Evolutionary conservation across 176 grass and related monocot genomes (phyloP), one percentile per base, ranked within the genome.

Genomic region (Coix lacrymajobi): DNA sequence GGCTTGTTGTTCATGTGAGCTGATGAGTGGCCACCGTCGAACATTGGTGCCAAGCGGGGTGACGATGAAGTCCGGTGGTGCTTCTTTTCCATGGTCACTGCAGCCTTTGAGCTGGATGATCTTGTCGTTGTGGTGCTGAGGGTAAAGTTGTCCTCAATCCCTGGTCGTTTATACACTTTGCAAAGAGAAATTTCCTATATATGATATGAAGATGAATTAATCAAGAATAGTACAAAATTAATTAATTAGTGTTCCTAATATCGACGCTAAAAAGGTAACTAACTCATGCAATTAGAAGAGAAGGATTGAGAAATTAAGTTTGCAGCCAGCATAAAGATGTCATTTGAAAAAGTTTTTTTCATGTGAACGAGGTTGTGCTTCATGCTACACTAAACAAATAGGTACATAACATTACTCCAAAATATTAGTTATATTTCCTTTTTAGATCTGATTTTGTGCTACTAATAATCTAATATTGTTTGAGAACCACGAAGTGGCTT

Each of bases 131-230:
- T 79, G 28, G 58, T 56, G 10, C 57, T 83, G 73, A 89, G 85
- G 70, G 90, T 92, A 44, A 85, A 88, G 77, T 92, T 91, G 37
- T 94, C 90, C 26, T 92, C 95, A 19, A 94, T 88, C 28, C 95
- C 95, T 13, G 95, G 69, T 17, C 95, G 87, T 81, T 97, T 97
- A 37, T 97, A 97, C 64, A 97, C 95, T 24, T 92, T 92, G 52
- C 95, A 97, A 4, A 97, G 90, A 1, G 95, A 97, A 76, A 97
- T 97, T 84, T 97, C 95, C 45, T 79, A 58, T 68, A 67, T 7
- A 64, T 8, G 2, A 32, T 39, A 13, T 39, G 58, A 29, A 22
- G 7, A 66, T 24, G 13, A 43, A 67, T 40, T 65, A 34, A 36
- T 76, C 30, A 78, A 56, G 20, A 29, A 32, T 22, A 48, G 4